Evolutionary conservation across 352 stramenopile species (phyloP).

Genomic region (Phytophthora chlamydospora): DNA sequence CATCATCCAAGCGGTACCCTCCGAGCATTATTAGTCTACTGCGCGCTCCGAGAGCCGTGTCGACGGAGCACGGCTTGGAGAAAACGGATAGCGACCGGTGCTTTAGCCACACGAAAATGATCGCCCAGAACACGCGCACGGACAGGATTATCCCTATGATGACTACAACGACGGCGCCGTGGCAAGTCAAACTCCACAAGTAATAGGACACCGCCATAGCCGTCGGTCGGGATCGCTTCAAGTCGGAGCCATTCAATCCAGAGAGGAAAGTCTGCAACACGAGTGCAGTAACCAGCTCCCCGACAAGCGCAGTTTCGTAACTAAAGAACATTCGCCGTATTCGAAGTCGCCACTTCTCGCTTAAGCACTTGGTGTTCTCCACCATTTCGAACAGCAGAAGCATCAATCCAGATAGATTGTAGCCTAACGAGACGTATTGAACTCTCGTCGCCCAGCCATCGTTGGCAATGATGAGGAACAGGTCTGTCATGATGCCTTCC

Average conservation of each 20-base stretch:
- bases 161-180: slow-evolving; percentile 22
- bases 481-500: slow-evolving; percentile 23
- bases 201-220: slow-evolving; percentile 27
- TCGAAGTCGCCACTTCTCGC: background rate
- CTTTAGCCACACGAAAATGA: slow-evolving; percentile 18
- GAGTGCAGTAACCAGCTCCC: slow-evolving; percentile 9
- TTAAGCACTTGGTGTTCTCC: slow-evolving; percentile 10
- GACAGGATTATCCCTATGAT: slow-evolving; percentile 17
- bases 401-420: slow-evolving; percentile 13
- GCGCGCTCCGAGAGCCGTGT: slow-evolving; percentile 15
- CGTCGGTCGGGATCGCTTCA: slow-evolving; percentile 14
- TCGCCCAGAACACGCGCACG: slow-evolving; percentile 1
- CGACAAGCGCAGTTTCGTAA: slow-evolving; percentile 17
- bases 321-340: slow-evolving; percentile 19
- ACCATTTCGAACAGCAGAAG: slow-evolving; percentile 16
- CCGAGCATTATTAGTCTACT: slow-evolving; percentile 18
- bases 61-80: slow-evolving; percentile 21
- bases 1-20: slow-evolving; percentile 16
- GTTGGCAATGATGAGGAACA: slow-evolving; percentile 19
- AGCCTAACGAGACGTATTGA: slow-evolving; percentile 14
- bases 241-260: slow-evolving; percentile 16
- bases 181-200: slow-evolving; percentile 23
- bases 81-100: slow-evolving; percentile 18
- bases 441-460: slow-evolving; percentile 8
- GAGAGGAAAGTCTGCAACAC: slow-evolving; percentile 17